phyloP scores from a whole-genome alignment of 345 rosid species.

The Rhodomyrtus tomentosa region DNA sequence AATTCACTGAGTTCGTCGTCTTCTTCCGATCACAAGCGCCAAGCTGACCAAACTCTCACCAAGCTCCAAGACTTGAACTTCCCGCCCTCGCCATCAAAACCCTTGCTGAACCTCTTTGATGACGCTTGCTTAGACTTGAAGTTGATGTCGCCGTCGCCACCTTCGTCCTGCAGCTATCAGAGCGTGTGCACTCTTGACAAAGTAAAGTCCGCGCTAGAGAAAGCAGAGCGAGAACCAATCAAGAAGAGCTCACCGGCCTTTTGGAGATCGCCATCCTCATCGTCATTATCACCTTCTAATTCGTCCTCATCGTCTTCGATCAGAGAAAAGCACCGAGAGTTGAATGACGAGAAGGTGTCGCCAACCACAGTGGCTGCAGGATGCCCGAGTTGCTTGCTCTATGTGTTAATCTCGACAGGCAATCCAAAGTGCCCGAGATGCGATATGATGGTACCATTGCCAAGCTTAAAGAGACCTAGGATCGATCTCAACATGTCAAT shows the following conservation, averaged over 20 bases:
- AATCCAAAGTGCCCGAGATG: constrained; percentile 66
- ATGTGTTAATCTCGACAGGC: constrained; percentile 48
- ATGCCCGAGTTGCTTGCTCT: constrained; percentile 76
- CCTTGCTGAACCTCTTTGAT: constrained; percentile 18
- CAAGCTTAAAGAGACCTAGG: constrained; percentile 21
- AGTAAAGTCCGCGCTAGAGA: constrained; percentile 68
- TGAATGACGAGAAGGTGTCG: not conserved
- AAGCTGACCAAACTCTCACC: not conserved
- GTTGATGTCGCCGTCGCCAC: constrained; percentile 13
- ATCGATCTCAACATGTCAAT: constrained; percentile 40
- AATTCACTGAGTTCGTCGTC: constrained; percentile 30
- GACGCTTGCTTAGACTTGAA: constrained; percentile 40
- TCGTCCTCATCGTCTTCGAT: constrained; percentile 32
- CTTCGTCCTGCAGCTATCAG: constrained; percentile 25
- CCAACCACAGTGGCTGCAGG: constrained; percentile 52
- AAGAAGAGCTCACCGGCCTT: constrained; percentile 22
- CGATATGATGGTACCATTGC: constrained; percentile 22
- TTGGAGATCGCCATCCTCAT: constrained; percentile 18
- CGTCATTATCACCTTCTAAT: constrained; percentile 21
- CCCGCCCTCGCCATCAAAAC: constrained; percentile 27
- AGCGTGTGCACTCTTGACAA: constrained; percentile 92
- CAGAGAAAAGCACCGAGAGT: constrained; percentile 12
- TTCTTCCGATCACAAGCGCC: not conserved
- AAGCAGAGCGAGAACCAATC: constrained; percentile 43
- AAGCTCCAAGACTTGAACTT: constrained; percentile 34